Percentiles rank a stretch among this genome's conserved stretches.
Evolutionary conservation across 2,329 filamentous ascomycete genomes (phyloP).

Genomic region (Cercospora sojina): DNA sequence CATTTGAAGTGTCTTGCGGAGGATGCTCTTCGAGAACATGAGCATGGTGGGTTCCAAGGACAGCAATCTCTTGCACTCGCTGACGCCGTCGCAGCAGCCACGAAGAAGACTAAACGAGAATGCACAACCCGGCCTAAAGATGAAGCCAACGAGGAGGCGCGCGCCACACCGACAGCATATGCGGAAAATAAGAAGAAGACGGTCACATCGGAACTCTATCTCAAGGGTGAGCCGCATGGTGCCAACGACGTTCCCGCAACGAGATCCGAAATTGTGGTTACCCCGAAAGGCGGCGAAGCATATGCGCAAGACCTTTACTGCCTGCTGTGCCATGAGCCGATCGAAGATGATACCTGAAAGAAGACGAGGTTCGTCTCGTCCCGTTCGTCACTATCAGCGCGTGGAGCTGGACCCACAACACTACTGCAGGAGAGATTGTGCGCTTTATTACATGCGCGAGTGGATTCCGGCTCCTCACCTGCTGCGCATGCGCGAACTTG

Average conservation of each 20-base stretch:
- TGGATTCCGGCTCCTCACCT: background rate
- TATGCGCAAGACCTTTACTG: constrained; percentile 32
- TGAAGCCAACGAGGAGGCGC: constrained; percentile 12
- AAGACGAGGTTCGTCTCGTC: background rate
- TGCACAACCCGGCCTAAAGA: constrained; percentile 12
- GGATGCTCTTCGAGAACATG: constrained; percentile 23
- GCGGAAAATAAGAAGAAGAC: constrained; percentile 14
- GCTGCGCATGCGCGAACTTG: background rate
- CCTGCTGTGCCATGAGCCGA: constrained; percentile 30
- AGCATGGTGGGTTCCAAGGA: constrained; percentile 17
- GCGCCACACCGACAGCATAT: background rate
- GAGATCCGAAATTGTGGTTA: constrained; percentile 33
- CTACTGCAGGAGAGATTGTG: constrained; percentile 12
- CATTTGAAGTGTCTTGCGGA: constrained; percentile 44
- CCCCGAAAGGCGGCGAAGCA: constrained; percentile 27
- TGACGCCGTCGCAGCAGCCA: constrained; percentile 20
- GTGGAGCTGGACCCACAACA: background rate
- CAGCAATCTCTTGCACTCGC: background rate
- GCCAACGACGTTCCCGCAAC: constrained; percentile 15
- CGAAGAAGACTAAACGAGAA: constrained; percentile 6
- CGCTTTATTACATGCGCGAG: background rate
- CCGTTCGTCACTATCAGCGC: background rate
- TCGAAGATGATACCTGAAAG: constrained; percentile 27
- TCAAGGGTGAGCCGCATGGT: constrained; percentile 28
- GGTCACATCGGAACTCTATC: constrained; percentile 29